Evolutionary conservation across 768 basidiomycete genomes (phyloP).

Genomic region (Termitomyces sp.): DNA sequence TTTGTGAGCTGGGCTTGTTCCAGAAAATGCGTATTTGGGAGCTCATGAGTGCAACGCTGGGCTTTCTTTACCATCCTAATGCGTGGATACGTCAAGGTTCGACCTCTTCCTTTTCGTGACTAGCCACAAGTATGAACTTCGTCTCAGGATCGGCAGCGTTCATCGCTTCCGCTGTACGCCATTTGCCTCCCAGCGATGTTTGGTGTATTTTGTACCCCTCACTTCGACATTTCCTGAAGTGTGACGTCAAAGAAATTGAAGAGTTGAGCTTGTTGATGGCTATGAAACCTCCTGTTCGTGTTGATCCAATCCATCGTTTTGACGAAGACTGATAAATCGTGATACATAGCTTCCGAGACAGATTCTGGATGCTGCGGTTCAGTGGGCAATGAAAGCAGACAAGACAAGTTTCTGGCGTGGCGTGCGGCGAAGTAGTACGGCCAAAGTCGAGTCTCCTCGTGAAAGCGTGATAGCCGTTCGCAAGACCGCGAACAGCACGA

Average conservation of each 20-base stretch:
- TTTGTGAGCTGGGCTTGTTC: constrained; percentile 88
- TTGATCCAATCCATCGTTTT: neutral
- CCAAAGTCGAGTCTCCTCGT: constrained; percentile 62
- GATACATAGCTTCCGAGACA: constrained; percentile 57
- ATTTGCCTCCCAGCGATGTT: constrained; percentile 82
- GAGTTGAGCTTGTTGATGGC: constrained; percentile 72
- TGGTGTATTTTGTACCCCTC: constrained; percentile 98
- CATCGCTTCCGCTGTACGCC: constrained; percentile 80
- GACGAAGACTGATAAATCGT: neutral
- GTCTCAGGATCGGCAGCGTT: constrained; percentile 77
- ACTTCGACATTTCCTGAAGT: constrained; percentile 79
- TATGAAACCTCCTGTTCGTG: constrained; percentile 74
- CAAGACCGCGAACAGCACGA: constrained; percentile 40
- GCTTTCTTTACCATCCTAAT: constrained; percentile 94
- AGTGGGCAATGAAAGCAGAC: constrained; percentile 86
- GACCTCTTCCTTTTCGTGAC: constrained; percentile 6
- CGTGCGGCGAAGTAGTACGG: constrained; percentile 34
- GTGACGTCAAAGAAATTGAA: constrained; percentile 73
- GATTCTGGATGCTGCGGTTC: constrained; percentile 80
- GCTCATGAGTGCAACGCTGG: constrained; percentile 81
- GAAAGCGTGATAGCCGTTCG: constrained; percentile 69
- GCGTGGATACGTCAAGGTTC: constrained; percentile 94
- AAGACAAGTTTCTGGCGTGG: constrained; percentile 78
- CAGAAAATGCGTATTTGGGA: constrained; percentile 98
- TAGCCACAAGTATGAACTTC: neutral